Percentiles rank a stretch among this genome's conserved stretches.
phyloP scores from a whole-genome alignment of 2,329 filamentous ascomycete genomes.

The Fusarium oligoseptatum region DNA sequence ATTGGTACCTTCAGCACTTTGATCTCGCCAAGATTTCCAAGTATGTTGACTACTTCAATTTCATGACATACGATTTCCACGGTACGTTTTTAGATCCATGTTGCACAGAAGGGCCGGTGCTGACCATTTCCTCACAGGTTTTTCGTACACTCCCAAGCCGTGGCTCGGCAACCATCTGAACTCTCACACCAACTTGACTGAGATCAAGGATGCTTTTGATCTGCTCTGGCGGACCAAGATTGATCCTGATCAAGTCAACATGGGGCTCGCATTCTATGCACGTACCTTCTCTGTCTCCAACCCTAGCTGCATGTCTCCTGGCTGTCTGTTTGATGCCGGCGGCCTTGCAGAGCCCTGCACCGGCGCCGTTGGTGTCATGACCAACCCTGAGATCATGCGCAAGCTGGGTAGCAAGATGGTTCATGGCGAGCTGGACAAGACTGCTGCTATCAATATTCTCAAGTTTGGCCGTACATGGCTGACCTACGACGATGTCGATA shows the following conservation, averaged over 20 bases:
- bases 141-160: neutral
- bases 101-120: neutral
- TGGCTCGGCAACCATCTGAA: conserved; percentile 11
- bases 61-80: neutral
- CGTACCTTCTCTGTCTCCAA: neutral
- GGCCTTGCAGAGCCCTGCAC: neutral
- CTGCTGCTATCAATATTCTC: neutral
- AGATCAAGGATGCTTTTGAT: conserved; percentile 13
- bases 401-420: neutral
- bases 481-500: neutral
- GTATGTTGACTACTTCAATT: neutral
- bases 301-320: neutral
- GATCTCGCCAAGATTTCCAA: neutral
- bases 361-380: neutral
- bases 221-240: conserved; percentile 22
- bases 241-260: neutral
- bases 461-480: neutral
- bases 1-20: neutral
- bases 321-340: neutral
- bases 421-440: neutral
- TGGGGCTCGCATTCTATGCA: conserved; percentile 28
- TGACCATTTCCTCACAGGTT: neutral
- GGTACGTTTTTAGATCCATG: neutral
- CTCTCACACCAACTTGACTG: conserved; percentile 27
- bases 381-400: neutral